Conservation (phyloP, 306 rosid species). For the Begonia masoniana region DNA sequence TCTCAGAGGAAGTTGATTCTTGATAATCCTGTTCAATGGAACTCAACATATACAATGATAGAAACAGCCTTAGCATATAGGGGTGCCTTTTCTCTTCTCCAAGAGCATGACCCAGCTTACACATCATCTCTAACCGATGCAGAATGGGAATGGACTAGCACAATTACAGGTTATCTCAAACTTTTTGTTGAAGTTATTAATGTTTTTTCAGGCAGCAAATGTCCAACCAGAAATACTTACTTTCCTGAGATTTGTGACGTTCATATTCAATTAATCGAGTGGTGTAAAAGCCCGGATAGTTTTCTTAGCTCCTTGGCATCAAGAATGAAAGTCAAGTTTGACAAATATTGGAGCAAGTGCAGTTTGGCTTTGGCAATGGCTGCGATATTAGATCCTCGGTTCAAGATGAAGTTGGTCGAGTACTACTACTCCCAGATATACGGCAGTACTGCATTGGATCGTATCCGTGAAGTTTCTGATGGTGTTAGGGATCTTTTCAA, state of each 20-base stretch:
- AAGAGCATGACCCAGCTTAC: slow-evolving; percentile 53
- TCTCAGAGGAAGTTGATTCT: slow-evolving; percentile 42
- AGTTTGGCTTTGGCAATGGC: slow-evolving; percentile 77
- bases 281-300: slow-evolving; percentile 73
- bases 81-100: slow-evolving; percentile 53
- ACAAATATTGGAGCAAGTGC: slow-evolving; percentile 92
- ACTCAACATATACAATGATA: slow-evolving; percentile 66
- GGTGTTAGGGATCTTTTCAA: slow-evolving; percentile 72
- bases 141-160: slow-evolving; percentile 72
- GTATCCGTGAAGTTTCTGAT: slow-evolving; percentile 78
- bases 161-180: slow-evolving; percentile 52
- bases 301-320: slow-evolving; percentile 54
- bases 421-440: slow-evolving; percentile 91
- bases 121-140: slow-evolving; percentile 41
- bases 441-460: slow-evolving; percentile 80
- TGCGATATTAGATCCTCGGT: slow-evolving; percentile 85
- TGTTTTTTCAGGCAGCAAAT: slow-evolving; percentile 46
- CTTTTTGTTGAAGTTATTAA: slow-evolving; percentile 66
- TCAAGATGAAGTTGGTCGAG: slow-evolving; percentile 88
- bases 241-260: slow-evolving; percentile 88
- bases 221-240: slow-evolving; percentile 63
- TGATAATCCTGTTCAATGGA: slow-evolving; percentile 64
- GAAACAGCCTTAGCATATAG: slow-evolving; percentile 70
- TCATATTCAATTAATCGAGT: slow-evolving; percentile 74
- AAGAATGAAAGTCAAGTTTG: slow-evolving; percentile 77